A percentile compares a stretch with the other conserved stretches of the same genome.
Evolutionary conservation across 1,139 yeast genomes (phyloP).

Genomic region (Sugiyamaella sp.): DNA sequence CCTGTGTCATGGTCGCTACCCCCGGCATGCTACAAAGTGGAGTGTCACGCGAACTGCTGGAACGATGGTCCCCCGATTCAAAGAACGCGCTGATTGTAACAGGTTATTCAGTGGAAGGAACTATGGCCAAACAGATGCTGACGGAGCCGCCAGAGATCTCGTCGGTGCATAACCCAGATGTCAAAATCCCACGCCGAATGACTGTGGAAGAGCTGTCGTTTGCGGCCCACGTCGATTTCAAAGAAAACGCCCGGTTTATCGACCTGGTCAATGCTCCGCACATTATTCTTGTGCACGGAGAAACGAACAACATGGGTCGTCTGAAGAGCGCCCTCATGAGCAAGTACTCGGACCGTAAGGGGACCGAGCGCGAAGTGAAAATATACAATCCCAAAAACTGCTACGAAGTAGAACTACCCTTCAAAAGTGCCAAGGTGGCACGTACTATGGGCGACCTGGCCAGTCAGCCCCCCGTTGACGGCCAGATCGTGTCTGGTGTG

Average conservation of each 20-base stretch:
- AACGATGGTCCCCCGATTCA: conserved; percentile 97
- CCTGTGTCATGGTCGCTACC: conserved; percentile 93
- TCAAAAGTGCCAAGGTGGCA: conserved; percentile 83
- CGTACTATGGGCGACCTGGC: conserved; percentile 82
- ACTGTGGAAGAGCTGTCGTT: conserved; percentile 94
- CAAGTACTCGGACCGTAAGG: conserved; percentile 78
- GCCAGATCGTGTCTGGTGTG: conserved; percentile 75
- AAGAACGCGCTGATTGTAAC: conserved; percentile 85
- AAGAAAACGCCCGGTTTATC: conserved; percentile 88
- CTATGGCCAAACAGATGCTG: conserved; percentile 88
- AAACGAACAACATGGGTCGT: conserved; percentile 96
- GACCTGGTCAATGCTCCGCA: conserved; percentile 83
- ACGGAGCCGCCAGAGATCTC: conserved; percentile 90
- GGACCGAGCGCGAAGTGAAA: conserved; percentile 88
- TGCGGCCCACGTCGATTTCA: conserved; percentile 98
- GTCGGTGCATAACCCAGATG: conserved; percentile 75
- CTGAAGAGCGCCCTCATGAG: conserved; percentile 88
- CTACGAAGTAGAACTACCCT: conserved; percentile 72
- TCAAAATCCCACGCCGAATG: conserved; percentile 82
- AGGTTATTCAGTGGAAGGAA: conserved; percentile 98
- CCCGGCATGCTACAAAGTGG: conserved; percentile 99
- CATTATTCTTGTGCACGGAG: conserved; percentile 92
- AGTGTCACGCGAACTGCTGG: conserved; percentile 84
- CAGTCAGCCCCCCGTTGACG: conserved; percentile 44
- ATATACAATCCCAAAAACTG: conserved; percentile 94